A percentile compares a stretch with the other conserved stretches of the same genome.
Evolutionary conservation across 2,329 filamentous ascomycete species (phyloP).

Genomic region (Dactylellina cionopaga): DNA sequence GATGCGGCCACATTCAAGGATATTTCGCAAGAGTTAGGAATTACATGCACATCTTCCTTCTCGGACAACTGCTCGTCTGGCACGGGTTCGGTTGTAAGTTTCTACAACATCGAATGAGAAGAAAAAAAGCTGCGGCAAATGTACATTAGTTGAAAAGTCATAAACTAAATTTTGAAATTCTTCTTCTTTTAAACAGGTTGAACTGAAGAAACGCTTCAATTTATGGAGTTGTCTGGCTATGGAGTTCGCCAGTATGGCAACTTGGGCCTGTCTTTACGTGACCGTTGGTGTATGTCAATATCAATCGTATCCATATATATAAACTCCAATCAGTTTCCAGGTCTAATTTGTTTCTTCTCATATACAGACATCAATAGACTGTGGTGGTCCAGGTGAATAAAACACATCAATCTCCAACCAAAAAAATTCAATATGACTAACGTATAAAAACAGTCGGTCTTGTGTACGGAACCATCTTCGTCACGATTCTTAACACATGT

Average conservation of each 20-base stretch:
- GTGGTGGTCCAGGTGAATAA: conserved; percentile 44
- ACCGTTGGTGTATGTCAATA: conserved; percentile 51
- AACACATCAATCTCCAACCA: neutral
- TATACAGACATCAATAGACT: conserved; percentile 49
- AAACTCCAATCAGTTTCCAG: neutral
- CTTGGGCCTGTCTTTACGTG: conserved; percentile 50
- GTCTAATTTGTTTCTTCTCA: conserved; percentile 33
- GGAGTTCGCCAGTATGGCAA: conserved; percentile 52
- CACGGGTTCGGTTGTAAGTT: conserved; percentile 51
- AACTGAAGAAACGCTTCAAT: conserved; percentile 51
- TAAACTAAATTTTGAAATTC: conserved; percentile 9
- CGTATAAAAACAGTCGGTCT: conserved; percentile 27
- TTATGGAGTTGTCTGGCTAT: conserved; percentile 51
- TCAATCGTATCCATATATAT: neutral
- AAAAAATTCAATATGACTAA: no score
- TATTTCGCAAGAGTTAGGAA: conserved; percentile 47
- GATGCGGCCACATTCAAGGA: conserved; percentile 31
- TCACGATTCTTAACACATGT: conserved; percentile 48
- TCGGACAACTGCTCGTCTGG: conserved; percentile 51
- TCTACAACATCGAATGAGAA: neutral
- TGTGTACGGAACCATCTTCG: conserved; percentile 48
- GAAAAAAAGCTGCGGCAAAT: neutral
- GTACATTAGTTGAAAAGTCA: conserved; percentile 10
- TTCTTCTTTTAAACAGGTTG: conserved; percentile 31
- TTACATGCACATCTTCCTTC: conserved; percentile 39